Evolutionary conservation across 192 early-diverging fungal genomes (phyloP).

Genomic region (Linnemannia exigua): DNA sequence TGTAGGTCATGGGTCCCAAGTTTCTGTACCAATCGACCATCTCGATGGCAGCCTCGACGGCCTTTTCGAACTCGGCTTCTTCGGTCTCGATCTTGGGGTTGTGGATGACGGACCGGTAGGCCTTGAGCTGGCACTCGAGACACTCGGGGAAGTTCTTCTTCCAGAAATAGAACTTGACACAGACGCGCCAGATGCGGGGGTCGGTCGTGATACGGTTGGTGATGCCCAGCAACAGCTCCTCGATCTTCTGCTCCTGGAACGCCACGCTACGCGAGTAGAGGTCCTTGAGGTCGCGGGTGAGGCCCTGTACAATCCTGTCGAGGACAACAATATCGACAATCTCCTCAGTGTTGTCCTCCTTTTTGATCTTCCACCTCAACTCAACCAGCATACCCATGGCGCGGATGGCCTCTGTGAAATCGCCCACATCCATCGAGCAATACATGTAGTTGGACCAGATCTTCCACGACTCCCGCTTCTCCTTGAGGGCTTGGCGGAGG

Average conservation of each 20-base stretch:
- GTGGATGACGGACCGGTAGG: constrained; percentile 86
- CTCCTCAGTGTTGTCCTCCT: constrained; percentile 77
- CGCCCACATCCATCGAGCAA: constrained; percentile 79
- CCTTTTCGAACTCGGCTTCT: constrained; percentile 76
- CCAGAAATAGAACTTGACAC: constrained; percentile 83
- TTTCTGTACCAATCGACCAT: constrained; percentile 85
- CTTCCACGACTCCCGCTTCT: constrained; percentile 86
- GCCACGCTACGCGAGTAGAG: constrained; percentile 64
- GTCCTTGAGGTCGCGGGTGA: constrained; percentile 71
- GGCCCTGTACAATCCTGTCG: constrained; percentile 76
- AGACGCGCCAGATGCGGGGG: constrained; percentile 81
- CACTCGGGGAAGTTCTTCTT: constrained; percentile 71
- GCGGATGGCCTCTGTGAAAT: constrained; percentile 87
- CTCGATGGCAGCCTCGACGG: constrained; percentile 78
- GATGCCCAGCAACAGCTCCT: constrained; percentile 79
- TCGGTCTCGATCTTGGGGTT: constrained; percentile 83
- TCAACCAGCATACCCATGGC: constrained; percentile 88
- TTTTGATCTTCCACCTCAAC: constrained; percentile 77
- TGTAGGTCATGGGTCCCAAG: constrained; percentile 72
- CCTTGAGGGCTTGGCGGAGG: constrained; percentile 84
- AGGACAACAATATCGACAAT: constrained; percentile 89
- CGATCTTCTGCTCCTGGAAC: constrained; percentile 66
- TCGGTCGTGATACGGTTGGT: constrained; percentile 80
- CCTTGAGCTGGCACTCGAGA: constrained; percentile 86
- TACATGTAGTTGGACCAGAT: constrained; percentile 97